Evolutionary conservation across 2,329 filamentous ascomycete genomes (phyloP), one percentile per base, ranked within the genome.

Genomic region (Mycogone perniciosa): DNA sequence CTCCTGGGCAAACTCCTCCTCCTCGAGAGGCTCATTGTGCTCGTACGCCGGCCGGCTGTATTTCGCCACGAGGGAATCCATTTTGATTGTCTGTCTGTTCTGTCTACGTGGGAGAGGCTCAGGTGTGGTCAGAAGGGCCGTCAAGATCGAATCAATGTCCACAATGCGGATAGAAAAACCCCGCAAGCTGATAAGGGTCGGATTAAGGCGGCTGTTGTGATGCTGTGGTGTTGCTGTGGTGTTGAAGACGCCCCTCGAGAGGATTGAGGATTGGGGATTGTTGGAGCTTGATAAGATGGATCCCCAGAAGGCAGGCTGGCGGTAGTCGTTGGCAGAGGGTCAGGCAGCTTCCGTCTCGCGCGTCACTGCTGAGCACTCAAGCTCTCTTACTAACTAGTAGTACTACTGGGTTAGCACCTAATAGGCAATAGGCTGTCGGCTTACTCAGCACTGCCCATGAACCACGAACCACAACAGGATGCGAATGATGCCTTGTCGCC

Each of bases 21-120:
- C 79, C 48, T 79, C 76, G 65, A 85, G 82, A 62, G 81, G 79
- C 71, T 95, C 88, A 63, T 86, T 80, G 61, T 81, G 75, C 67
- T 85, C 77, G 70, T 83, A 83, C 54, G 85, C 77, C 63, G 90
- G 84, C 63, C 85, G 84, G 74, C 86, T 89, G 81, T 97, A 97
- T 71, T 86, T 88, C 61, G 91, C 85, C 62, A 99, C 89, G 68
- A 99, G 84, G 63, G 89, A 82, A 72, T 99, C 89, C 93, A 99
- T 99, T 49, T 63, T 67, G 63, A 47, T 45, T 54, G 46, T 56
- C 20, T 20, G 41, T 34, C 26, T 41, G 33, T 34, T 46, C 44
- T 48, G 44, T 46, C 44, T 39, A 29, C 41, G 10, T 37, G 29
- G 11, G 31, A 31, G 39, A 26, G 39, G 13, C 20, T 20, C 20